Percentiles rank a stretch among this genome's conserved stretches.
Evolutionary conservation across 2,329 filamentous ascomycete genomes (phyloP).

Genomic region (Fulvia fulva): DNA sequence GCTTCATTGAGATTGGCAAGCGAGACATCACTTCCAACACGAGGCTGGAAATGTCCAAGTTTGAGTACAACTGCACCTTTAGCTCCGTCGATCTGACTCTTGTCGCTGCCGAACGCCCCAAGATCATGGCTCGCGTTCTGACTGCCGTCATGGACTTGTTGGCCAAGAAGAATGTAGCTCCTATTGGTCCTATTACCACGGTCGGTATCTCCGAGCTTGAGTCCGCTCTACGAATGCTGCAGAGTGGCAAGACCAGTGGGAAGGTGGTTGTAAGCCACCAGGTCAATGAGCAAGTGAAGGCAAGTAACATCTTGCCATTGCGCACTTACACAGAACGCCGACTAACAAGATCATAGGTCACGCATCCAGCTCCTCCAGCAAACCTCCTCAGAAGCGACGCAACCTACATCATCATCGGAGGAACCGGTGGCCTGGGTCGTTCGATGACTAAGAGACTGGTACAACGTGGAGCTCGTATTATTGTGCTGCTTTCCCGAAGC

Average conservation of each 20-base stretch:
- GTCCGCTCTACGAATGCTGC: constrained; percentile 8
- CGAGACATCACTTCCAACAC: constrained; percentile 13
- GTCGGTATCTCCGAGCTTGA: constrained; percentile 7
- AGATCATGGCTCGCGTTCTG: constrained; percentile 4
- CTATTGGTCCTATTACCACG: not conserved
- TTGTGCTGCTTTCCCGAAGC: not conserved
- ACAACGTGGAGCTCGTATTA: constrained; percentile 1
- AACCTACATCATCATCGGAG: constrained; percentile 7
- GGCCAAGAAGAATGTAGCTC: not conserved
- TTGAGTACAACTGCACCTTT: constrained; percentile 1
- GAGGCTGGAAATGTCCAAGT: constrained; percentile 8
- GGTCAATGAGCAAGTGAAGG: not conserved
- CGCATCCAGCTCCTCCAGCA: not conserved
- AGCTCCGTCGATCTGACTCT: constrained; percentile 11
- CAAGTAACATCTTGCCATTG: not conserved
- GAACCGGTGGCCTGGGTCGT: constrained; percentile 7
- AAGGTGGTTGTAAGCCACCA: not conserved
- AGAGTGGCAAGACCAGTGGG: constrained; percentile 2
- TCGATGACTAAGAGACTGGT: not conserved
- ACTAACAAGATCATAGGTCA: too few relatives aligned
- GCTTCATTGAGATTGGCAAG: constrained; percentile 28
- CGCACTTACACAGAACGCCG: too few relatives aligned
- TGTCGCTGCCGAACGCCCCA: not conserved
- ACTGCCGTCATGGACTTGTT: not conserved
- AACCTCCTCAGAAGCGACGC: not conserved